A percentile compares a stretch with the other conserved stretches of the same genome.
Evolutionary conservation across 805 yeast genomes (phyloP).

Genomic region (Myxozyma neglecta): DNA sequence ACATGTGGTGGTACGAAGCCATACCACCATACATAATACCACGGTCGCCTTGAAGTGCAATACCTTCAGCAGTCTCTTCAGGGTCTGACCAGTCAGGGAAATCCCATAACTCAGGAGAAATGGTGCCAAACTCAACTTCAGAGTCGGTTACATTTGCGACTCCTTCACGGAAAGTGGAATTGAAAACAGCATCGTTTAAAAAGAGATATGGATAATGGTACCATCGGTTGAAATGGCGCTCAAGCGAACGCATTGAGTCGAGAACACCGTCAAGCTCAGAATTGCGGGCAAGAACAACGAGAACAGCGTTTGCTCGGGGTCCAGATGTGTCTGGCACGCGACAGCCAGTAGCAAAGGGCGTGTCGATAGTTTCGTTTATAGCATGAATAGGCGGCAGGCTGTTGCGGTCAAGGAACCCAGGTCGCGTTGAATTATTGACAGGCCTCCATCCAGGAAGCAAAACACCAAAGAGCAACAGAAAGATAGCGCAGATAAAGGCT

Average conservation of each 20-base stretch:
- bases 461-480: constrained; percentile 5
- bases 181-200: constrained; percentile 76
- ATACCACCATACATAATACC: constrained; percentile 79
- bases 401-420: constrained; percentile 2
- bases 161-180: constrained; percentile 57
- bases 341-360: constrained; percentile 60
- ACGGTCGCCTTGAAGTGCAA: constrained; percentile 77
- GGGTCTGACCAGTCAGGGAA: constrained; percentile 54
- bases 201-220: constrained; percentile 91
- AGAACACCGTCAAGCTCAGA: constrained; percentile 76
- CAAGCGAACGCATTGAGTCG: constrained; percentile 69
- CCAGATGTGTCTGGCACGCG: constrained; percentile 45
- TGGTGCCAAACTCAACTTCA: constrained; percentile 67
- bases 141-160: constrained; percentile 59
- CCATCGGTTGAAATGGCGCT: constrained; percentile 91
- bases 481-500: too few species aligned
- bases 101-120: constrained; percentile 66
- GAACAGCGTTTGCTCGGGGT: constrained; percentile 76
- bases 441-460: constrained; percentile 6
- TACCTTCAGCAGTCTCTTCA: constrained; percentile 53
- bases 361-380: constrained; percentile 39
- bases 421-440: background rate
- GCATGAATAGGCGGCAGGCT: constrained; percentile 17
- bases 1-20: constrained; percentile 89
- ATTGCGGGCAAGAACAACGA: constrained; percentile 82